These are phyloP conservation scores for Penicillium expansum DNA, from an alignment of 2,329 filamentous ascomycete species.

Conservation along the genomic window DNA sequence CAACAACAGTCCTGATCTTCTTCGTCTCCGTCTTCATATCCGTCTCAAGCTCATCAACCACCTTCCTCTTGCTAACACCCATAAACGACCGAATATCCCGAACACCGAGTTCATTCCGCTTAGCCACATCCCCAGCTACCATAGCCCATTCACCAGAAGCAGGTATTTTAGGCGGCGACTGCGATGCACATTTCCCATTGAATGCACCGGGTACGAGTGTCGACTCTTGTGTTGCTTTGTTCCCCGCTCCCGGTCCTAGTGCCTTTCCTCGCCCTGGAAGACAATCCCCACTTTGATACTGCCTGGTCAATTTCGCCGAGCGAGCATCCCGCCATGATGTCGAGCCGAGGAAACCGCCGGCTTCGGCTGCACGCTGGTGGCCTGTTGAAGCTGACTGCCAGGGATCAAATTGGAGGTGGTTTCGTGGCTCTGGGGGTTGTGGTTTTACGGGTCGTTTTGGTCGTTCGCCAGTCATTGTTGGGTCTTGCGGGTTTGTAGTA, in stretches of 20 bases:
- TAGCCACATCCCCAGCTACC: conserved; percentile 31
- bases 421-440: conserved; percentile 12
- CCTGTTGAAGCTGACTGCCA: conserved; percentile 70
- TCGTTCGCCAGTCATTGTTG: neutral
- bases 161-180: conserved; percentile 5
- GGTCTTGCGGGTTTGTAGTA: neutral
- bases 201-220: conserved; percentile 10
- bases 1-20: neutral
- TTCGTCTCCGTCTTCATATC: conserved; percentile 12
- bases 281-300: conserved; percentile 65
- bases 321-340: conserved; percentile 71
- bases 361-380: conserved; percentile 75
- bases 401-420: conserved; percentile 39
- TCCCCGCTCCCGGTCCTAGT: neutral
- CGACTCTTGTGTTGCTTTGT: neutral
- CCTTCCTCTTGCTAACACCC: conserved; percentile 46
- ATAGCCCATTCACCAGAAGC: conserved; percentile 53
- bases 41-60: conserved; percentile 28
- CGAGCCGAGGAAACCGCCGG: conserved; percentile 61
- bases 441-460: neutral
- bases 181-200: conserved; percentile 10
- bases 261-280: neutral
- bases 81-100: conserved; percentile 49
- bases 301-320: conserved; percentile 64
- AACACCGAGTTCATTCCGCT: conserved; percentile 28